Evolutionary conservation across 106 monocot species (phyloP), one percentile per base, ranked within the genome.

Genomic region (Iris macrosiphon): DNA sequence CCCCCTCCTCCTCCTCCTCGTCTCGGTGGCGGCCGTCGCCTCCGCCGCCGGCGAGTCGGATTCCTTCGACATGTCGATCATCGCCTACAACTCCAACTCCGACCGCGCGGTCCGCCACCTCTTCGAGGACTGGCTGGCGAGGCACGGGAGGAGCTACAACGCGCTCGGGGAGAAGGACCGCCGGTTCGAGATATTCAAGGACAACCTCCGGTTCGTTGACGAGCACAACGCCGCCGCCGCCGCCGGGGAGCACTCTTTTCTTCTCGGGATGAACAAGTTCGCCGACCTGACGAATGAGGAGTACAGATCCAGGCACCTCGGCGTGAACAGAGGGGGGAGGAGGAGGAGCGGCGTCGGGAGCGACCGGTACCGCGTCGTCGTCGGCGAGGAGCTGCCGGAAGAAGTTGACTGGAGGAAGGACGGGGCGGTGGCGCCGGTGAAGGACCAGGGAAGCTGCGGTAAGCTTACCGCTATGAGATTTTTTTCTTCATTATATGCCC

Each of bases 231-330:
- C 75, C 16, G 72, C 45, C 28, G 78, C 78, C 24, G 79, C 73
- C 31, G 61, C 39, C 7, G 71, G 75, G 11, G 52, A 38, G 10
- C 78, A 78, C 48, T 63, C 75, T 3, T 95, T 68, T 61, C 45
- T 53, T 13, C 55, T 95, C 11, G 89, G 82, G 14, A 45, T 95
- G 29, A 95, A 79, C 71, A 75, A 76, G 10, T 95, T 95, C 72
- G 95, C 95, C 8, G 95, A 95, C 50, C 68, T 95, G 31, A 95
- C 85, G 13, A 89, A 89, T 45, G 85, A 84, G 50, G 95, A 95
- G 79, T 95, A 63, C 66, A 62, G 89, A 25, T 58, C 72, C 7
- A 31, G 5, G 39, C 75, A 64, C 59, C 67, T 89, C 4, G 89
- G 95, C 15, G 11, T 32, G 25, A 59, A 57, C 21, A 10, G 24